phyloP scores from a whole-genome alignment of 2,329 filamentous ascomycete species.

The Botrytis tulipae region DNA sequence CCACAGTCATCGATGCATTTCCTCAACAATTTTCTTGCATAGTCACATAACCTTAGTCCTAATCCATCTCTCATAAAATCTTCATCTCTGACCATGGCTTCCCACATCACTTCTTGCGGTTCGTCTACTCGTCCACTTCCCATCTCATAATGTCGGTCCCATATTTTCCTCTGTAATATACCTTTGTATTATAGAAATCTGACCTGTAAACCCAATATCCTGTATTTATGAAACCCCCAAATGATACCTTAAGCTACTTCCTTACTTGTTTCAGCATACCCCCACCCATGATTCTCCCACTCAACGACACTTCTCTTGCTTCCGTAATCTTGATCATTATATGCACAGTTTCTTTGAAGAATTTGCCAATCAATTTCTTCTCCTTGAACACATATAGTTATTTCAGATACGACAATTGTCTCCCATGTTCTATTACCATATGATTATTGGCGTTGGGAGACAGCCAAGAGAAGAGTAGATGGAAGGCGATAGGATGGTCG shows the following conservation, averaged over 20 bases:
- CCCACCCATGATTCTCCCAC: background rate
- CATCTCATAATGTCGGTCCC: background rate
- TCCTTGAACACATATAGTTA: background rate
- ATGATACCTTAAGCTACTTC: too few species aligned
- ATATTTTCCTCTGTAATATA: background rate
- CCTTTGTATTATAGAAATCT: fast-evolving
- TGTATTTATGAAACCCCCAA: background rate
- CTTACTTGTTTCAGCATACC: too few species aligned
- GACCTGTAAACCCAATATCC: background rate
- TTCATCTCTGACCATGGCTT: background rate
- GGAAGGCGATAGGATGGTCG: background rate
- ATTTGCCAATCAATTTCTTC: background rate
- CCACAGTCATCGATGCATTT: fast-evolving
- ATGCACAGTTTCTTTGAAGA: fast-evolving
- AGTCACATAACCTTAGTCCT: fast-evolving
- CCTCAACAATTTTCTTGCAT: background rate
- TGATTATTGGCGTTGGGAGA: fast-evolving
- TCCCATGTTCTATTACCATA: background rate
- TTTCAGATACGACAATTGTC: background rate
- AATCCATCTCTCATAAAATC: background rate
- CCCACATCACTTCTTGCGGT: background rate
- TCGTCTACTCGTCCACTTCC: fast-evolving
- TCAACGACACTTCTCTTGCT: background rate
- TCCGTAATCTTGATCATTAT: background rate
- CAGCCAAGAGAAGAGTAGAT: fast-evolving